phyloP scores from a whole-genome alignment of 2,329 filamentous ascomycete genomes.

The Trichoderma oligosporum region DNA sequence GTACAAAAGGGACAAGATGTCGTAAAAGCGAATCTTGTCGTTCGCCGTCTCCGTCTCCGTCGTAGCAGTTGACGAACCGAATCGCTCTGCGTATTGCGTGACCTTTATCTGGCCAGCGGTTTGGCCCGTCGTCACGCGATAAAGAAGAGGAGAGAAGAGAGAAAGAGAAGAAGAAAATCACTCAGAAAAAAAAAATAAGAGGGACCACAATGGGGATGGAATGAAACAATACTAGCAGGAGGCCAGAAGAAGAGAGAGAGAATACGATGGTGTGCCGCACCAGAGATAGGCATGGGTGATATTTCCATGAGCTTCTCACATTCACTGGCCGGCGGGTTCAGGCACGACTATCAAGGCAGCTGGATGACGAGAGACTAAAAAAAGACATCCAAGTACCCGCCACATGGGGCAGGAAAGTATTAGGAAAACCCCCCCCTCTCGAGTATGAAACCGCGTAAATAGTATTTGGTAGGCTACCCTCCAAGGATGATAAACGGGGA shows the following conservation, averaged over 20 bases:
- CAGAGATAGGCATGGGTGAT: conserved; percentile 4
- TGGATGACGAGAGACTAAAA: neutral
- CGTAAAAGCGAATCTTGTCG: neutral
- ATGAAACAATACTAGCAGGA: neutral
- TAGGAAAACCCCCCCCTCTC: neutral
- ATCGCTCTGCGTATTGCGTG: conserved; percentile 4
- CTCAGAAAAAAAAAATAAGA: neutral
- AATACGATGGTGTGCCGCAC: conserved; percentile 21
- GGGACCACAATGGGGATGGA: conserved; percentile 4
- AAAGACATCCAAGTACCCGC: conserved; percentile 5
- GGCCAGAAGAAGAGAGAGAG: neutral
- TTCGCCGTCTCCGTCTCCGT: conserved; percentile 3
- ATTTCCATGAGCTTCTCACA: conserved; percentile 13
- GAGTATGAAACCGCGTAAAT: conserved; percentile 18
- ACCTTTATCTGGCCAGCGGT: conserved; percentile 6
- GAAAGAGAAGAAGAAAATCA: neutral
- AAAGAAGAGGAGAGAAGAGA: neutral
- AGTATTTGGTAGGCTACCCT: conserved; percentile 11
- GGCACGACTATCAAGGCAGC: conserved; percentile 2
- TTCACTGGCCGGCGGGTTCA: conserved; percentile 8
- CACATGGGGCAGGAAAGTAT: conserved; percentile 2
- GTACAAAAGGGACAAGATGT: neutral
- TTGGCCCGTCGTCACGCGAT: neutral
- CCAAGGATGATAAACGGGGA: conserved; percentile 13
- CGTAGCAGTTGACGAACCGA: conserved; percentile 6